Percentiles rank a stretch among this genome's conserved stretches.
Evolutionary conservation across 768 basidiomycete genomes (phyloP).

Genomic region (Suillus placidus): DNA sequence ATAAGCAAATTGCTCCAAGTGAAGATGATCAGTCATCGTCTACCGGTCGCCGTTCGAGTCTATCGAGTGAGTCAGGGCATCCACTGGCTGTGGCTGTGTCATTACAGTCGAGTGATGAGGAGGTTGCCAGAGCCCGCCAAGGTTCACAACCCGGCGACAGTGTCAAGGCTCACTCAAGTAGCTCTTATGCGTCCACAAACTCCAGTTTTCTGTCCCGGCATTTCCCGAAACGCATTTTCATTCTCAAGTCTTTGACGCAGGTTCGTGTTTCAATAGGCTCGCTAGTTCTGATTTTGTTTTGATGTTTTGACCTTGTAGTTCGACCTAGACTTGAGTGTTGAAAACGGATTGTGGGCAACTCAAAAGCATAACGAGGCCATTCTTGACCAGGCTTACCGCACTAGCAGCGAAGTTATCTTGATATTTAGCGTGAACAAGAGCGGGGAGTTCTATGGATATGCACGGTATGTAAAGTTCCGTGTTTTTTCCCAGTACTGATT

Average conservation of each 20-base stretch:
- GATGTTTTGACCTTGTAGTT: slow-evolving; percentile 44
- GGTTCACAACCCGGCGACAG: slow-evolving; percentile 13
- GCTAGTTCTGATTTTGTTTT: background rate
- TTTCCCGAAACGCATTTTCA: slow-evolving; percentile 91
- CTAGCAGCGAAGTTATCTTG: slow-evolving; percentile 82
- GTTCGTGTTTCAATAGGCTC: slow-evolving; percentile 41
- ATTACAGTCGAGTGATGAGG: slow-evolving; percentile 45
- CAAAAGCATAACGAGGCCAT: slow-evolving; percentile 92
- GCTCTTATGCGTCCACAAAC: slow-evolving; percentile 77
- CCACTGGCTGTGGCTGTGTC: slow-evolving; percentile 29
- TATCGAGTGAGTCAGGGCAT: slow-evolving; percentile 17
- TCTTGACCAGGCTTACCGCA: slow-evolving; percentile 92
- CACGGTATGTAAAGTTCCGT: slow-evolving; percentile 52
- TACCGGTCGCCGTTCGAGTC: slow-evolving; percentile 8
- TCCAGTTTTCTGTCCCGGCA: slow-evolving; percentile 76
- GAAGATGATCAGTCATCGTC: slow-evolving; percentile 12
- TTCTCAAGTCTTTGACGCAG: slow-evolving; percentile 85
- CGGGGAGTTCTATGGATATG: slow-evolving; percentile 94
- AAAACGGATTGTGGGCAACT: slow-evolving; percentile 86
- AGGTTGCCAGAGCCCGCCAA: slow-evolving; percentile 13
- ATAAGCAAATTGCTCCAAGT: slow-evolving; percentile 19
- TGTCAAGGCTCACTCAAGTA: slow-evolving; percentile 45
- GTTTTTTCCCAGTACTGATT: slow-evolving; percentile 10
- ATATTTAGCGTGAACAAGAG: slow-evolving; percentile 94
- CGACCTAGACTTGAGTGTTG: slow-evolving; percentile 79